Percentiles rank a stretch among this genome's conserved stretches.
Evolutionary conservation across 305 asterid genomes (phyloP).

Genomic region (Fraxinus sp.): DNA sequence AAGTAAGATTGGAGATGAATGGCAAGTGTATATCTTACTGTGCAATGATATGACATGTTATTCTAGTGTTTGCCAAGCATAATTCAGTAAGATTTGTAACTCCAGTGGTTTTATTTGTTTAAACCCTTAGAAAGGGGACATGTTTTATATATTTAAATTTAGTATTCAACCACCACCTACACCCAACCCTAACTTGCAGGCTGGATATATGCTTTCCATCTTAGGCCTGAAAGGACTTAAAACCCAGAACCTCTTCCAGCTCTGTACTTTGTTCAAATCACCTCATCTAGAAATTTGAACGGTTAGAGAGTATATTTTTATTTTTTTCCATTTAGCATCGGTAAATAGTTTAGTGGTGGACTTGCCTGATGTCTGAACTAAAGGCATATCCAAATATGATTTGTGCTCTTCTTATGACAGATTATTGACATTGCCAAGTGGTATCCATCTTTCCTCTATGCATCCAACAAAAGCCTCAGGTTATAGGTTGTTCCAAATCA

Average conservation of each 20-base stretch:
- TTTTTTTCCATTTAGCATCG: background rate
- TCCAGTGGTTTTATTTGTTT: background rate
- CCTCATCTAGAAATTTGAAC: background rate
- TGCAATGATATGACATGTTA: background rate
- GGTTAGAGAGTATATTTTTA: background rate
- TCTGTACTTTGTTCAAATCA: background rate
- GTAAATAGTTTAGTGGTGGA: background rate
- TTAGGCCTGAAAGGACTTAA: background rate
- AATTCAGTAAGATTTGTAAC: conserved; percentile 9
- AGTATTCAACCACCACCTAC: background rate
- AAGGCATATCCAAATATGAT: background rate
- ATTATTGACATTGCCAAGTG: background rate
- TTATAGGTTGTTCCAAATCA: conserved; percentile 10
- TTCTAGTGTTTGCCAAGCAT: conserved; percentile 6
- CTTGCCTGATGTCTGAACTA: background rate
- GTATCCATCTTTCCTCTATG: background rate
- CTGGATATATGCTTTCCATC: background rate
- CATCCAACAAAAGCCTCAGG: background rate
- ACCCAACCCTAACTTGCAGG: background rate
- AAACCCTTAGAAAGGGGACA: background rate
- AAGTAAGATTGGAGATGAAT: conserved; percentile 22
- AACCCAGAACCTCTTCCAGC: background rate
- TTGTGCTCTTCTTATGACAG: background rate
- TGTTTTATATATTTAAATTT: too few species aligned
- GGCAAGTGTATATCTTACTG: background rate